Conservation (phyloP, 2,329 filamentous ascomycete species). For the Podosphaera aphanis region DNA sequence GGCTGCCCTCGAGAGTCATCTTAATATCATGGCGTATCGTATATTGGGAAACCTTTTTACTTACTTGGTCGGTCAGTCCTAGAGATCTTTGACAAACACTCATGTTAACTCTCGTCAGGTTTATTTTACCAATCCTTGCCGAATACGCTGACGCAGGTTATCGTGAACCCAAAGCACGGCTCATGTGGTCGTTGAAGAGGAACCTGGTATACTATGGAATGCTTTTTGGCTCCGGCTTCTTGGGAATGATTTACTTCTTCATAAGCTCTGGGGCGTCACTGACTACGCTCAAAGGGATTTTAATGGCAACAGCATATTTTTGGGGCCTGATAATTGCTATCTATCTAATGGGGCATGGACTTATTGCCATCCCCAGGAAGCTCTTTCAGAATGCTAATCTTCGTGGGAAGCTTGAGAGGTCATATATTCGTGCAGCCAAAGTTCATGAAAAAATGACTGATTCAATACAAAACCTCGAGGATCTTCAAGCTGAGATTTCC, state of each 20-base stretch:
- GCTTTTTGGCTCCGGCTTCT: slow-evolving; percentile 42
- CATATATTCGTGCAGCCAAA: slow-evolving; percentile 59
- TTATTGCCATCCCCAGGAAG: slow-evolving; percentile 70
- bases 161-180: slow-evolving; percentile 56
- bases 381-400: slow-evolving; percentile 62
- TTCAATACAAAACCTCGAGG: slow-evolving; percentile 53
- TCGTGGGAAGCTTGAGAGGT: slow-evolving; percentile 44
- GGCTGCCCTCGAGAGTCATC: slow-evolving; percentile 57
- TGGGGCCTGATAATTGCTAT: slow-evolving; percentile 84
- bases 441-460: slow-evolving; percentile 76
- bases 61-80: slow-evolving; percentile 51
- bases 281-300: slow-evolving; percentile 51
- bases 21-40: slow-evolving; percentile 82
- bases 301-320: slow-evolving; percentile 87
- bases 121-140: slow-evolving; percentile 75
- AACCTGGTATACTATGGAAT: slow-evolving; percentile 81
- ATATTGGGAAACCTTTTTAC: slow-evolving; percentile 88
- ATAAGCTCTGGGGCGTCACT: slow-evolving; percentile 52
- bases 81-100: not conserved
- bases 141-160: slow-evolving; percentile 92
- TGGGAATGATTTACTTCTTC: slow-evolving; percentile 66
- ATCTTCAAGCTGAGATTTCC: slow-evolving; percentile 56
- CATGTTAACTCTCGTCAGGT: slow-evolving; percentile 24
- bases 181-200: slow-evolving; percentile 63
- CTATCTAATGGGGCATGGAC: slow-evolving; percentile 90